Evolutionary conservation across 805 yeast species (phyloP), one percentile per base, ranked within the genome.

Genomic region (Teunomyces atbi): DNA sequence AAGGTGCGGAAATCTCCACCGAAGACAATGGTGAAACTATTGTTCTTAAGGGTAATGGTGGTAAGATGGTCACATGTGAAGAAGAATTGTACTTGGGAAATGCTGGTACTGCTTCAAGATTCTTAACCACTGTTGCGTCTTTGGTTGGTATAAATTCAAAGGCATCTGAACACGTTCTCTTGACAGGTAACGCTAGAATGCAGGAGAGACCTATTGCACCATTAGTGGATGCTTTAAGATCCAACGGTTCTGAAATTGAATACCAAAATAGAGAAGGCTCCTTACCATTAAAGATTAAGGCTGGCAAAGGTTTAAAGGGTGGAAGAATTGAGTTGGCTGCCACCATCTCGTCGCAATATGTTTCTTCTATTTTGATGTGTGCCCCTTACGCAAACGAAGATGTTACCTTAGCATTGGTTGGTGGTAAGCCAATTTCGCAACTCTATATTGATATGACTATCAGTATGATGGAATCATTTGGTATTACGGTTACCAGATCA

Each of bases 171-270:
- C 60, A 72, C 48, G 82, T 90, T 23, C 70, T 82, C 5, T 75
- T 94, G 51, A 94, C 98, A 1, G 99, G 99, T 55, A 94, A 94
- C 66, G 85, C 88, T 42, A 81, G 99, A 67, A 94, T 94, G 99
- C 96, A 91, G 66, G 95, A 91, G 66, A 79, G 99, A 58, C 99
- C 99, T 15, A 89, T 89, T 57, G 98, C 96, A 27, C 97, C 98
- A 2, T 76, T 94, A 46, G 97, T 94, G 10, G 96, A 90, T 57
- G 96, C 99, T 4, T 74, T 94, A 54, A 76, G 85, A 46, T 67
- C 78, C 7, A 92, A 91, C 57, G 98, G 98, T 33, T 81, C 90
- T 2, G 60, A 70, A 10, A 79, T 94, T 41, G 82, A 81, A 33
- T 94, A 89, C 60, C 65, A 83, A 53, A 89, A 88, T 56, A 73